These are phyloP conservation scores for Penicillium janthinellum DNA, from an alignment of 2,329 filamentous ascomycete species.

Conservation along the genomic window DNA sequence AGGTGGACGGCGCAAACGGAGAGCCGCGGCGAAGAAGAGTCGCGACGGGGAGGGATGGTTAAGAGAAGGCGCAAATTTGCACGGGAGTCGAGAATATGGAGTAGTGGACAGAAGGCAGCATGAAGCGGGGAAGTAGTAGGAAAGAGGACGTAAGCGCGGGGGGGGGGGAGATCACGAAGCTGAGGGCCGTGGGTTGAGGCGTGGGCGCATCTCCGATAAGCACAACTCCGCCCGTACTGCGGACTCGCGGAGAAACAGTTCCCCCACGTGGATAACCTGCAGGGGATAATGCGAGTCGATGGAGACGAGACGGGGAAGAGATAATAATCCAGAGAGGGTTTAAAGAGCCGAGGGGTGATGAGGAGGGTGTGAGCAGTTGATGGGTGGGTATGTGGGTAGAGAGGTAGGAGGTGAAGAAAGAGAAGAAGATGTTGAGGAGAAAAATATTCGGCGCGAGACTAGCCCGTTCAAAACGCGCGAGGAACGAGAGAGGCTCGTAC, in stretches of 20 bases:
- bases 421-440: not conserved
- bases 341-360: not conserved
- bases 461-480: not conserved
- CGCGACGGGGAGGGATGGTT: not conserved
- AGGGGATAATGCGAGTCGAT: not conserved
- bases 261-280: constrained; percentile 3
- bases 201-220: constrained; percentile 17
- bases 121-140: constrained; percentile 6
- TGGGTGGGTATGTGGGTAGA: not conserved
- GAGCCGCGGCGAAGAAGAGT: not conserved
- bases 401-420: not conserved
- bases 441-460: not conserved
- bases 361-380: not conserved
- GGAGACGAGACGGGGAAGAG: not conserved
- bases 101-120: not conserved
- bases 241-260: not conserved
- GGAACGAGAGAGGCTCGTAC: not conserved
- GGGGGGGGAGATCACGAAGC: constrained; percentile 12
- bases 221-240: not conserved
- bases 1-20: not conserved
- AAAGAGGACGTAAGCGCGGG: constrained; percentile 15
- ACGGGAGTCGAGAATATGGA: not conserved
- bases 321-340: too few species aligned
- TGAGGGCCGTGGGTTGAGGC: constrained; percentile 9
- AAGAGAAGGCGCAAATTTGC: not conserved